Evolutionary conservation across 257 asterid species (phyloP), one percentile per base, ranked within the genome.

Genomic region (Solanum virginianum): DNA sequence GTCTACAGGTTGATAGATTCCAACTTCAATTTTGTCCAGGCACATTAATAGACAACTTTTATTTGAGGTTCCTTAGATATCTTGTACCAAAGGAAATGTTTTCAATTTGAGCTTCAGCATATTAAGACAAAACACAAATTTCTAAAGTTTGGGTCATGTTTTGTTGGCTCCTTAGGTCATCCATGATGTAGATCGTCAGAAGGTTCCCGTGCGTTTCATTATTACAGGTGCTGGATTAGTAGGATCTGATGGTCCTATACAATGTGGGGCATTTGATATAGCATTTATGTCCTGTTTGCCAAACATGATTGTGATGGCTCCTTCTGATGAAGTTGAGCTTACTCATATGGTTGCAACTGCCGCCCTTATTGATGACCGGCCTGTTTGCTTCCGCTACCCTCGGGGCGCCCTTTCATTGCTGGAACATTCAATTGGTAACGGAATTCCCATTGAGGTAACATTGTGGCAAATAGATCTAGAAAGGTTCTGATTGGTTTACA

Each of bases 301-400:
- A 15, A 95, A 95, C 93, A 95, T 94, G 98, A 89, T 95, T 82
- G 98, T 94, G 86, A 95, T 95, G 98, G 98, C 98, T 59, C 98
- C 98, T 17, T 93, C 98, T 1, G 98, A 94, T 86, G 98, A 95
- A 85, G 62, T 86, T 80, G 97, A 95, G 93, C 98, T 95, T 29
- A 90, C 91, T 84, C 93, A 92, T 82, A 94, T 94, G 98, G 97
- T 95, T 74, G 88, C 92, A 54, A 91, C 98, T 26, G 95, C 98
- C 0, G 95, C 80, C 85, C 91, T 80, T 59, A 90, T 94, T 65
- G 71, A 93, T 60, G 97, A 94, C 85, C 71, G 96, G 85, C 98
- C 98, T 4, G 92, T 92, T 88, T 95, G 98, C 88, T 93, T 95
- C 82, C 93, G 98, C 49, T 95, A 93, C 84, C 98, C 98, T 49